Percentiles rank a stretch among this genome's conserved stretches.
Evolutionary conservation across 345 rosid species (phyloP).

Genomic region (Arabidopsis arenosa): DNA sequence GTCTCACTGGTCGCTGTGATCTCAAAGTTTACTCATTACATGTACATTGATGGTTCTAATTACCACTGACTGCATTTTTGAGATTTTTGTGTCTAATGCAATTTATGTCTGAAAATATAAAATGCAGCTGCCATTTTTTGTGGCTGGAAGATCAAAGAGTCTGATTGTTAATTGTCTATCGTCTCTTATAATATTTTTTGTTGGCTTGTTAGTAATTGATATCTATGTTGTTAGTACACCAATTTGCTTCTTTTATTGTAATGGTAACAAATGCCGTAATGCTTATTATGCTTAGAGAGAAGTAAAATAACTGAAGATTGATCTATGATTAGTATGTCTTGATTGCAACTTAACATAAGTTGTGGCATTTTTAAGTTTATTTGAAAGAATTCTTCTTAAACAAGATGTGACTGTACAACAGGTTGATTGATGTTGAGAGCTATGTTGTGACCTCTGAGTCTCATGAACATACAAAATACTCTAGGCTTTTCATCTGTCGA

Average conservation of each 20-base stretch:
- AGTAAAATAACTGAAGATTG: background rate
- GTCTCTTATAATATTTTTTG: background rate
- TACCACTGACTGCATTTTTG: constrained; percentile 8
- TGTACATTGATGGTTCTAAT: constrained; percentile 19
- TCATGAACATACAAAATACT: background rate
- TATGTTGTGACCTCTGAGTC: background rate
- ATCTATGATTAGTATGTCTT: background rate
- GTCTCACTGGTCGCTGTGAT: constrained; percentile 78
- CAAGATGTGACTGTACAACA: background rate
- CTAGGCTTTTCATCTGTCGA: background rate
- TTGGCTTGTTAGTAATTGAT: background rate
- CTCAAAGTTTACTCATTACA: background rate
- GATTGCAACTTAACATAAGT: background rate
- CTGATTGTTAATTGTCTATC: background rate
- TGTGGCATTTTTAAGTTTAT: background rate
- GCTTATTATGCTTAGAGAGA: background rate
- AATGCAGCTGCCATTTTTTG: background rate
- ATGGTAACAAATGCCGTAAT: background rate
- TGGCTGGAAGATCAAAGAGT: background rate
- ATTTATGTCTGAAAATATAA: background rate
- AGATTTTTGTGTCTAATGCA: background rate
- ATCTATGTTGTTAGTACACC: background rate
- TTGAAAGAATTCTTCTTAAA: background rate
- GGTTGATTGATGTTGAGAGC: constrained; percentile 4
- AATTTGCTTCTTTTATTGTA: background rate